These are phyloP conservation scores for Teunomyces gatunensis DNA, from an alignment of 805 yeast genomes.

Conservation along the genomic window DNA sequence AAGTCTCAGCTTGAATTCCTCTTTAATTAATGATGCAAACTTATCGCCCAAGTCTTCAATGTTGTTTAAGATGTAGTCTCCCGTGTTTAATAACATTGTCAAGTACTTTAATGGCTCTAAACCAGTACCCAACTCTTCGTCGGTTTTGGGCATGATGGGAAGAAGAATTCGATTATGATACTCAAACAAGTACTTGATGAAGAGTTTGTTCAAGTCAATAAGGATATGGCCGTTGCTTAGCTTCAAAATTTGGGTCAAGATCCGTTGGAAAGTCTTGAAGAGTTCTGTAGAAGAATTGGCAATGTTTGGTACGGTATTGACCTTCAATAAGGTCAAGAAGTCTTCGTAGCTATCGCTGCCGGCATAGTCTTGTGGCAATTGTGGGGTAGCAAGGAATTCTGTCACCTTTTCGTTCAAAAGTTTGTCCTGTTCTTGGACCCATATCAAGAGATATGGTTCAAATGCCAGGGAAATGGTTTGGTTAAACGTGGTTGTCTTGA, in stretches of 20 bases:
- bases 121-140: slow-evolving; percentile 41
- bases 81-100: slow-evolving; percentile 77
- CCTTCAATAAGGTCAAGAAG: slow-evolving; percentile 38
- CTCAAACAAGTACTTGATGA: slow-evolving; percentile 61
- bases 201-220: slow-evolving; percentile 55
- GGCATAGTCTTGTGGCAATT: slow-evolving; percentile 44
- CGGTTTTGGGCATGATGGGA: slow-evolving; percentile 44
- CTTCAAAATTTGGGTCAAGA: slow-evolving; percentile 60
- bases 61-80: slow-evolving; percentile 83
- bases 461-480: slow-evolving; percentile 60
- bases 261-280: slow-evolving; percentile 71
- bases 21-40: slow-evolving; percentile 38
- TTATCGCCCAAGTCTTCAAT: slow-evolving; percentile 73
- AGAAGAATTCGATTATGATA: slow-evolving; percentile 29
- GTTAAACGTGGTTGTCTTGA: slow-evolving; percentile 45
- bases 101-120: slow-evolving; percentile 64
- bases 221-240: slow-evolving; percentile 43
- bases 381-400: slow-evolving; percentile 59
- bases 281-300: slow-evolving; percentile 85
- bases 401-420: slow-evolving; percentile 58
- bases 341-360: slow-evolving; percentile 18
- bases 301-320: slow-evolving; percentile 58
- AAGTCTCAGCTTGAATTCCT: slow-evolving; percentile 37
- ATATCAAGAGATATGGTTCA: slow-evolving; percentile 78
- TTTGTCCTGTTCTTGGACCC: slow-evolving; percentile 84